phyloP scores from a whole-genome alignment of 192 early-diverging fungal species.

The Coemansia sp. region DNA sequence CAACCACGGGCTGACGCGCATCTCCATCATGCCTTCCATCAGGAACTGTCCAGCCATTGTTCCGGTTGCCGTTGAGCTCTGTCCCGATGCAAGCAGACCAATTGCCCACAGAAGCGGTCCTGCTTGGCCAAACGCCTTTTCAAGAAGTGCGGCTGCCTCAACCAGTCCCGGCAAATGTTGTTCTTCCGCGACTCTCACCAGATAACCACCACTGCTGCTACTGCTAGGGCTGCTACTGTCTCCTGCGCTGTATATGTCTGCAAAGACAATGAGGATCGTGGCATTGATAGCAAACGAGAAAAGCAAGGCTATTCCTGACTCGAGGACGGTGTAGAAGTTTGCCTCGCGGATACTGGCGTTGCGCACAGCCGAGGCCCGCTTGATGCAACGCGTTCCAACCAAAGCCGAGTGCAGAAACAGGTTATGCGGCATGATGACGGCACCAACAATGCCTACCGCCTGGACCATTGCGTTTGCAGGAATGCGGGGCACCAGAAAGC shows the following conservation, averaged over 20 bases:
- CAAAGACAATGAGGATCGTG: conserved; percentile 70
- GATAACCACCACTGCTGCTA: neutral
- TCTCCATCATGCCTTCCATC: conserved; percentile 80
- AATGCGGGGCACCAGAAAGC: conserved; percentile 59
- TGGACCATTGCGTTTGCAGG: conserved; percentile 61
- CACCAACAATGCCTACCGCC: conserved; percentile 68
- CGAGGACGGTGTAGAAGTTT: conserved; percentile 69
- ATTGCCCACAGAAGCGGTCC: conserved; percentile 79
- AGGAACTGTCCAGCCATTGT: conserved; percentile 91
- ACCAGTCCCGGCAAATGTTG: conserved; percentile 59
- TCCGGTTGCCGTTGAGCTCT: conserved; percentile 85
- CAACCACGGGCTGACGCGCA: conserved; percentile 63
- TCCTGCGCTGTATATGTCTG: conserved; percentile 40
- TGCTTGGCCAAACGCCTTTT: conserved; percentile 58
- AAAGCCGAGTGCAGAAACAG: conserved; percentile 84
- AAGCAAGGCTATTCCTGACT: conserved; percentile 62
- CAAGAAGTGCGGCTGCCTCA: conserved; percentile 63
- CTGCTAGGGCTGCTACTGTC: neutral
- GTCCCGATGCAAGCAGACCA: conserved; percentile 78
- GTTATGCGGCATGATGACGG: conserved; percentile 89
- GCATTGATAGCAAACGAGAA: conserved; percentile 69
- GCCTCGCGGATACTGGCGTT: conserved; percentile 63
- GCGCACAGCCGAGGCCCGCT: conserved; percentile 36
- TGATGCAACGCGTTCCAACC: conserved; percentile 62
- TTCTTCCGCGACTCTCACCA: conserved; percentile 9